Evolutionary conservation across 176 grass and related monocot genomes (phyloP), one percentile per base, ranked within the genome.

Genomic region (Rhynchospora pubera): DNA sequence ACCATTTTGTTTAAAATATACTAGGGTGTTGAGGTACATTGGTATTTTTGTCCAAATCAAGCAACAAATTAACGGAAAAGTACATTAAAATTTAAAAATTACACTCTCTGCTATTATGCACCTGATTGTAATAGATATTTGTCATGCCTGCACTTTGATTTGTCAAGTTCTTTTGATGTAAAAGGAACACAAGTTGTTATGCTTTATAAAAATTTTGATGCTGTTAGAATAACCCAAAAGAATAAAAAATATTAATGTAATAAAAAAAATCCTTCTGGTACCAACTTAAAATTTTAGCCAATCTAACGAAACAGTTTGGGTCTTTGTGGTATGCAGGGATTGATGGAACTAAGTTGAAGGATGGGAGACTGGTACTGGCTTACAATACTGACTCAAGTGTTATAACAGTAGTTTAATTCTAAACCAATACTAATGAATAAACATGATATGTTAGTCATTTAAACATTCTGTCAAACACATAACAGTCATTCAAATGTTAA

Each of bases 281-380:
- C n/a, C 21, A 51, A 53, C 22, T 15, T 24, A 75, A 15, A 53
- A 39, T 39, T 15, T 30, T 30, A 5, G 13, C 12, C 11, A 53
- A 53, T 66, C 23, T 53, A 52, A 76, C 1, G 28, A 68, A 66
- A 39, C 69, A 51, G 45, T 11, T 74, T 74, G 26, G 13, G 14
- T 73, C 18, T 19, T 60, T 82, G 28, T 16, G 55, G 14, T 73
- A 28, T 60, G 28, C 32, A 91, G 81, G 90, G 15, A 89, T 91
- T 10, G 87, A 91, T 71, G 90, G 84, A 58, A 85, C 81, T 6
- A 91, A 89, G 86, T 70, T 91, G 75, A 88, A 79, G 60, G 90
- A 91, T 39, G 90, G 90, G n/a, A 84, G 86, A 57, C 34, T 91
- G 22, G 30, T 89, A 18, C 66, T 91, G 10, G 90, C 75, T 22